Conservation (phyloP, 371 early-diverging fungal genomes). For the Vairimorpha ceranae region DNA sequence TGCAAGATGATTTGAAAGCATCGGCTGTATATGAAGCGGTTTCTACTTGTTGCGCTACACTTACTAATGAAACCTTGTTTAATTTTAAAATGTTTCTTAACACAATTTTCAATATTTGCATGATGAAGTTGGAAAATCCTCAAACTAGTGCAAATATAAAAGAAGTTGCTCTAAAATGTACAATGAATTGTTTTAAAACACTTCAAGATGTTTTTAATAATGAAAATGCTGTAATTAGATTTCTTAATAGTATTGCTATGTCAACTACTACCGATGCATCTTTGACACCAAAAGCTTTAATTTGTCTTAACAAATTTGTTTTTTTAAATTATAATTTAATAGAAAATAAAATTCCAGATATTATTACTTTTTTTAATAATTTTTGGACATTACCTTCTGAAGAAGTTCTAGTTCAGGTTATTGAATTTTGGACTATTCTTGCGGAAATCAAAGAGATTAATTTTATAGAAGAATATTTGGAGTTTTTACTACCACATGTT, state of each 20-base stretch:
- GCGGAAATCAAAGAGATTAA: conserved; percentile 44
- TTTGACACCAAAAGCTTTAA: conserved; percentile 37
- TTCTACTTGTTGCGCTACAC: conserved; percentile 3
- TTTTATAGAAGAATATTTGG: conserved; percentile 24
- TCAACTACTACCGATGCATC: conserved; percentile 22
- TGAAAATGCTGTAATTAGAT: conserved; percentile 21
- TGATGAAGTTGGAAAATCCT: background rate
- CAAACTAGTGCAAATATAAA: background rate
- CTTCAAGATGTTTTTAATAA: conserved; percentile 14
- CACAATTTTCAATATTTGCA: conserved; percentile 26
- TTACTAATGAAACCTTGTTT: conserved; percentile 23
- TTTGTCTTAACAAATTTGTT: conserved; percentile 48
- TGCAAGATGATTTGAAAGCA: background rate
- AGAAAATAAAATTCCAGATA: conserved; percentile 13
- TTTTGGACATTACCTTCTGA: conserved; percentile 31
- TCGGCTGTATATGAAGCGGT: conserved; percentile 32
- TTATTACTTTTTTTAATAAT: conserved; percentile 27
- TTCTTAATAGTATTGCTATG: conserved; percentile 36
- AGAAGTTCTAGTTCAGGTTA: conserved; percentile 37
- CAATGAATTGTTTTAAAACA: conserved; percentile 27
- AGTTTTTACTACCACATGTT: conserved; percentile 30
- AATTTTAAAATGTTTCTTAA: conserved; percentile 5
- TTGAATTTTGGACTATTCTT: conserved; percentile 58
- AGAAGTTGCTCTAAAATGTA: conserved; percentile 17
- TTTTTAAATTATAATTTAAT: conserved; percentile 36